phyloP scores from a whole-genome alignment of 169 alveolate species.

The Eimeria maxima region DNA sequence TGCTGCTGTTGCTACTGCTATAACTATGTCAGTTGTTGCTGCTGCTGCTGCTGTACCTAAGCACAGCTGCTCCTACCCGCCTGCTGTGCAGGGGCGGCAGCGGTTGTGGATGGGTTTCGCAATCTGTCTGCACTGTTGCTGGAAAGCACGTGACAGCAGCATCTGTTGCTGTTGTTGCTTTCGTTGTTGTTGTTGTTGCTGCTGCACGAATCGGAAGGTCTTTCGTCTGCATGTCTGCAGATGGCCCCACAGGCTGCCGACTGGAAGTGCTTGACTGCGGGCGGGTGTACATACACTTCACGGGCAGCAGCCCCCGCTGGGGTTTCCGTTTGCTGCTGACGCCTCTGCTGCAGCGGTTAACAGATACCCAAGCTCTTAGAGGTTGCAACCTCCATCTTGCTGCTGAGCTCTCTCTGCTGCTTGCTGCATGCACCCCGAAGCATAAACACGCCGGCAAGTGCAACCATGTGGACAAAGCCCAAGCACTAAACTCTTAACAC shows the following conservation, averaged over 20 bases:
- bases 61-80: no score
- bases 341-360: constrained; percentile 69
- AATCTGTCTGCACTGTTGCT: no score
- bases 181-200: neutral
- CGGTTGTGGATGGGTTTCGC: no score
- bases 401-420: constrained; percentile 72
- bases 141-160: neutral
- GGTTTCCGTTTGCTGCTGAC: constrained; percentile 69
- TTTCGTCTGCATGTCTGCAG: neutral
- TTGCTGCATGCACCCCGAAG: constrained; percentile 52
- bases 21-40: no score
- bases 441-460: constrained; percentile 36
- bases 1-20: no score
- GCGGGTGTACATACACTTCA: constrained; percentile 24
- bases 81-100: no score
- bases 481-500: neutral
- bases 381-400: constrained; percentile 73
- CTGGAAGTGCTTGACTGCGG: constrained; percentile 64
- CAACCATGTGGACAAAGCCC: neutral
- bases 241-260: constrained; percentile 20
- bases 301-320: constrained; percentile 78
- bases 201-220: neutral
- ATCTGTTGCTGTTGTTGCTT: neutral
- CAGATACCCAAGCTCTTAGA: constrained; percentile 67
- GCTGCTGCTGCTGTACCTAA: no score